A percentile compares a stretch with the other conserved stretches of the same genome.
Evolutionary conservation across 2,329 filamentous ascomycete genomes (phyloP).

Genomic region (Curvularia lunata): DNA sequence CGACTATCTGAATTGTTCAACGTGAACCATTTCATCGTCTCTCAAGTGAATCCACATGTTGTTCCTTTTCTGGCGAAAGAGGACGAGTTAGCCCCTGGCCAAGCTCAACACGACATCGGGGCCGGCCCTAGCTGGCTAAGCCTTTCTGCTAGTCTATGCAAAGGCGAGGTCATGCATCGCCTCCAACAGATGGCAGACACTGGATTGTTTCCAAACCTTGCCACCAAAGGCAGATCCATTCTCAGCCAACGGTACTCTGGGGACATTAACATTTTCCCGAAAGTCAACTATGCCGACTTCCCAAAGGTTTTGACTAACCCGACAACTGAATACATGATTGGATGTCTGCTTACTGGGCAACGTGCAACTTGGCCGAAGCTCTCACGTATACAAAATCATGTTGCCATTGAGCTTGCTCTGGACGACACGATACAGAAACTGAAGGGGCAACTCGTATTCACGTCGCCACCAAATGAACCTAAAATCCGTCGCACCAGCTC

Average conservation of each 20-base stretch:
- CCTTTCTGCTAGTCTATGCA: constrained; percentile 73
- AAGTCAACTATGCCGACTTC: constrained; percentile 75
- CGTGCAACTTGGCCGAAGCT: constrained; percentile 91
- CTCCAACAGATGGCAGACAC: constrained; percentile 81
- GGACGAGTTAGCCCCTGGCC: constrained; percentile 59
- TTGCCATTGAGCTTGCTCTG: constrained; percentile 85
- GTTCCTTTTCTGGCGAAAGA: constrained; percentile 83
- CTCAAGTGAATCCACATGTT: constrained; percentile 94
- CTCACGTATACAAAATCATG: constrained; percentile 82
- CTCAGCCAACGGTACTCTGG: constrained; percentile 91
- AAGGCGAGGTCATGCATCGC: constrained; percentile 79
- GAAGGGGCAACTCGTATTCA: constrained; percentile 72
- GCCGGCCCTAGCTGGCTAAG: constrained; percentile 66
- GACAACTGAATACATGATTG: constrained; percentile 82
- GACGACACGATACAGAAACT: constrained; percentile 75
- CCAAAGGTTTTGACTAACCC: constrained; percentile 83
- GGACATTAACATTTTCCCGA: constrained; percentile 91
- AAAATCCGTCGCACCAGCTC: constrained; percentile 35
- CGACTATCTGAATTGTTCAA: constrained; percentile 94
- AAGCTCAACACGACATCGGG: constrained; percentile 44
- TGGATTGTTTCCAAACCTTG: constrained; percentile 77
- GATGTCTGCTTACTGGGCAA: constrained; percentile 78
- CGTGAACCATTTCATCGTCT: constrained; percentile 97
- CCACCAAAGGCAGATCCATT: constrained; percentile 80
- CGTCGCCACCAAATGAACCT: constrained; percentile 62